These are phyloP conservation scores for Penicillium sp. DNA, from an alignment of 2,329 filamentous ascomycete genomes.

Conservation along the genomic window DNA sequence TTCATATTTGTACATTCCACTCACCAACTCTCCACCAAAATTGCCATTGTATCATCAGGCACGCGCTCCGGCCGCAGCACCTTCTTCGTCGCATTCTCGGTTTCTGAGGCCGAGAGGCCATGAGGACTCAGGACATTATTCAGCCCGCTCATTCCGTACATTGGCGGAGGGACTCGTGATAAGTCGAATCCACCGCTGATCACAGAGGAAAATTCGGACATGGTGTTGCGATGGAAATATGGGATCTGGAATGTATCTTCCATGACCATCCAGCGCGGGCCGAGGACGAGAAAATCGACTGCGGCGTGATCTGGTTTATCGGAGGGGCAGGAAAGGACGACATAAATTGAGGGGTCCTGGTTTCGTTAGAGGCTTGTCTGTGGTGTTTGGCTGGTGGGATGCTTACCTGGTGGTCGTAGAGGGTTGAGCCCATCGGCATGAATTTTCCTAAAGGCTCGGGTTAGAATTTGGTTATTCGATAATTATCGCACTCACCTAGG, in stretches of 20 bases:
- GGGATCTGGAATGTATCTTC: constrained; percentile 15
- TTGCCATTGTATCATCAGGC: constrained; percentile 10
- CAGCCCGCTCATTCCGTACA: constrained; percentile 14
- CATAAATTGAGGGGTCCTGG: constrained; percentile 13
- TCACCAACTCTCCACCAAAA: constrained; percentile 14
- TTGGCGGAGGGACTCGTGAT: background rate
- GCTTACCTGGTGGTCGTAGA: constrained; percentile 14
- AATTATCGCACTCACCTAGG: background rate
- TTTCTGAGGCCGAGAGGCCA: constrained; percentile 3
- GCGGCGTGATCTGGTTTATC: constrained; percentile 13
- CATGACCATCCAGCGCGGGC: constrained; percentile 14
- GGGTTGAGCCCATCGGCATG: constrained; percentile 13
- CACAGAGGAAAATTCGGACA: constrained; percentile 13
- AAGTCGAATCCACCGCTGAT: constrained; percentile 12
- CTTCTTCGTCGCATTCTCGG: constrained; percentile 14
- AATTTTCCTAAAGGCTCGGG: constrained; percentile 5
- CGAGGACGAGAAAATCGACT: constrained; percentile 10
- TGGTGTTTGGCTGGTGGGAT: background rate
- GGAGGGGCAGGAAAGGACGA: constrained; percentile 8
- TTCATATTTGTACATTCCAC: background rate
- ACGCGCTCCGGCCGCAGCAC: constrained; percentile 7
- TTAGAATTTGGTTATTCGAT: background rate
- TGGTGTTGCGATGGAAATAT: constrained; percentile 14
- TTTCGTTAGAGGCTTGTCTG: background rate
- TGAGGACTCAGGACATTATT: constrained; percentile 9